These are phyloP conservation scores for Aspergillus cavernicola DNA, from an alignment of 495 filamentous ascomycete genomes.

Conservation along the genomic window DNA sequence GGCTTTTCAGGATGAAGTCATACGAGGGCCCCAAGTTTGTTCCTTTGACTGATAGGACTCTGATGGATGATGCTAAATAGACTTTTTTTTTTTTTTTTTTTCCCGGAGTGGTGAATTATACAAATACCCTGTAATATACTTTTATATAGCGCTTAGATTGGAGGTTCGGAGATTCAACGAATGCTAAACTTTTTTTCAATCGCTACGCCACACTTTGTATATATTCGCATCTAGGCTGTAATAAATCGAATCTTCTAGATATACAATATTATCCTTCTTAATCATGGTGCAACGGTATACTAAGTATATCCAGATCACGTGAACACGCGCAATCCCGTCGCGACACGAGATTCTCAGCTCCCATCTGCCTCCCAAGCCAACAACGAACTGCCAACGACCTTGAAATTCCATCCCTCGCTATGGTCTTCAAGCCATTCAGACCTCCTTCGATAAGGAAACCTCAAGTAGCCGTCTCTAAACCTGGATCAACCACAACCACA, in stretches of 20 bases:
- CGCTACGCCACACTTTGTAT: too few species aligned
- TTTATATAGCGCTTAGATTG: too few species aligned
- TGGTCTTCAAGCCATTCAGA: constrained; percentile 48
- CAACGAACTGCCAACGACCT: background rate
- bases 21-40: constrained; percentile 14
- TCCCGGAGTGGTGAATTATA: background rate
- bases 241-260: too few species aligned
- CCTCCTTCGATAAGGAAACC: constrained; percentile 41
- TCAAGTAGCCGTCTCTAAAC: background rate
- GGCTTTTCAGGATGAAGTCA: constrained; percentile 11
- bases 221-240: too few species aligned
- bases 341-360: background rate
- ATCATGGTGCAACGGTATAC: too few species aligned
- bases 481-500: background rate
- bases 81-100: background rate
- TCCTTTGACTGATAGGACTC: constrained; percentile 7
- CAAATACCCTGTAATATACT: background rate
- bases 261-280: too few species aligned
- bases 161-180: too few species aligned
- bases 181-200: too few species aligned
- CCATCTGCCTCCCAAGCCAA: background rate
- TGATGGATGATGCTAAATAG: constrained; percentile 9
- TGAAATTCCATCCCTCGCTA: constrained; percentile 18
- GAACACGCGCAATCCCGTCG: background rate
- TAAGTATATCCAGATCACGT: background rate